Conservation (phyloP, 805 yeast genomes). For the Wickerhamomyces hampshirensis region DNA sequence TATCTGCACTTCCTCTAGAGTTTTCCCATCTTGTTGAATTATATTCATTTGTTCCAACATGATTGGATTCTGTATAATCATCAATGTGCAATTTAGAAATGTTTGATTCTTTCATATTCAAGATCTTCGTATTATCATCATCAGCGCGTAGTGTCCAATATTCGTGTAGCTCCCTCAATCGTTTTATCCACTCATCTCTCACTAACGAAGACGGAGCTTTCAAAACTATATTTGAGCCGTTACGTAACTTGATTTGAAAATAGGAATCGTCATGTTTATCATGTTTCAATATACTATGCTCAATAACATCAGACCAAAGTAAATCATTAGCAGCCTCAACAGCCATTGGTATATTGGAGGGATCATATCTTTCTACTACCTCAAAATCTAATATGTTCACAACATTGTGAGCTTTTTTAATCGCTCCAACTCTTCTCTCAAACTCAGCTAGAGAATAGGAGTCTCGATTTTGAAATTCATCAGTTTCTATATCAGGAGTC, state of each 20-base stretch:
- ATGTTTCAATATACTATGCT: slow-evolving; percentile 19
- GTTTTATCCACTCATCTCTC: slow-evolving; percentile 64
- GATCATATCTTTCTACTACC: slow-evolving; percentile 32
- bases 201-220: slow-evolving; percentile 47
- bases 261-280: slow-evolving; percentile 37
- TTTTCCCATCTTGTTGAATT: slow-evolving; percentile 45
- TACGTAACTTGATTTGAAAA: slow-evolving; percentile 45
- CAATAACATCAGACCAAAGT: slow-evolving; percentile 23
- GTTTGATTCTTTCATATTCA: slow-evolving; percentile 38
- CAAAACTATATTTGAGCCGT: slow-evolving; percentile 43
- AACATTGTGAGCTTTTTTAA: slow-evolving; percentile 54
- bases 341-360: slow-evolving; percentile 19
- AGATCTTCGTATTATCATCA: slow-evolving; percentile 31
- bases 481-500: slow-evolving; percentile 27
- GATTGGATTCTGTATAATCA: slow-evolving; percentile 53
- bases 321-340: slow-evolving; percentile 27
- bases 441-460: slow-evolving; percentile 56
- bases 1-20: slow-evolving; percentile 48
- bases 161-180: slow-evolving; percentile 36
- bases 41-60: slow-evolving; percentile 32
- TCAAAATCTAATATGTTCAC: slow-evolving; percentile 53
- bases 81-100: slow-evolving; percentile 41
- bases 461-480: slow-evolving; percentile 48
- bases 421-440: slow-evolving; percentile 52
- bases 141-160: slow-evolving; percentile 57